Evolutionary conservation across 495 filamentous ascomycete genomes (phyloP), one percentile per base, ranked within the genome.

Genomic region (Letharia lupina): DNA sequence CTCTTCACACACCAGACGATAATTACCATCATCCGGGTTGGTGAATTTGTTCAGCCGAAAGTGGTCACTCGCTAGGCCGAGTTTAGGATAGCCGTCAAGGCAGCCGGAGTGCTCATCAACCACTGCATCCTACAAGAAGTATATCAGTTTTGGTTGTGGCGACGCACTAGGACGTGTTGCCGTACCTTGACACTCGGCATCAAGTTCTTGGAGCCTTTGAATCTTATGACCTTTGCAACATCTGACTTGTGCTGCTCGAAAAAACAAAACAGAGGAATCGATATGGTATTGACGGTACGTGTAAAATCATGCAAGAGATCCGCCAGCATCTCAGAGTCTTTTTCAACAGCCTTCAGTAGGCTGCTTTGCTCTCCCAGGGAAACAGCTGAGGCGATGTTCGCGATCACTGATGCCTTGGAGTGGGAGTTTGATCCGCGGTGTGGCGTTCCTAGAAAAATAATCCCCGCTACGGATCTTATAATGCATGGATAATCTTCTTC

Each of bases 241-340:
- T 62, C 20, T 4, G 60, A 44, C 16, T 45, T 62, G 40, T 62
- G 60, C 45, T 62, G 60, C 23, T 48, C 60, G 23, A 47, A 62
- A 20, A 62, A 62, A 45, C 60, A 62, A 18, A 33, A 35, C 10
- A 62, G 35, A 16, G 60, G 60, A 20, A 62, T 62, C 8, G 42
- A 45, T 35, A 45, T 41, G 11, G 41, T 41, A 20, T 62, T 62
- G 11, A 62, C 60, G 9, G 45, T 48, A 11, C 60, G 60, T n/a
- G 45, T 31, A n/a, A 62, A 62, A 28, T 62, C 60, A 45, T 42
- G 42, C 9, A 41, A 45, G 31, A 47, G 60, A 13, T 62, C 41
- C 42, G 28, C 47, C 20, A 62, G 37, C 31, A 35, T 35, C 42
- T 37, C 41, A 18, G 60, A 45, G 18, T 33, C 47, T 62, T 42